Evolutionary conservation across 352 stramenopile genomes (phyloP), one percentile per base, ranked within the genome.

Genomic region (Vaucheria bursata): DNA sequence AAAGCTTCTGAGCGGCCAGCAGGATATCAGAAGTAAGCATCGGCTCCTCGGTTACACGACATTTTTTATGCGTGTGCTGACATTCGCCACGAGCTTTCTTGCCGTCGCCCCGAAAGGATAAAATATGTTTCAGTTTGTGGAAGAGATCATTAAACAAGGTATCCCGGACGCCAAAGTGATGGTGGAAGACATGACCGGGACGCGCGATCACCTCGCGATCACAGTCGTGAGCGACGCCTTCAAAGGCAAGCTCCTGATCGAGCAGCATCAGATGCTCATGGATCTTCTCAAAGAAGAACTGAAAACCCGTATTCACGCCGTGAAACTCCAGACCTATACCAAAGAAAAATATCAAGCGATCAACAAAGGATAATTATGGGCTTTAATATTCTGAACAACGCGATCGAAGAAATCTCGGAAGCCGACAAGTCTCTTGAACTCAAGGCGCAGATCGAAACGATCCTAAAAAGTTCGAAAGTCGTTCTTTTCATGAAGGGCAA

Each of bases 401-500:
- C 18, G 45, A 59, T 59, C 45, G 18, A 18, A 59, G 45, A 59
- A 59, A 59, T 59, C 25, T 18, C 45, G 25, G n/a, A n/a, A n/a
- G 45, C 45, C 18, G 45, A 59, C 25, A 59, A 59, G 25, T 18
- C 18, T 59, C 45, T 59, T 25, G 45, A 59, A 18, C 45, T 59
- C 25, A 59, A 59, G 25, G 45, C 45, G 18, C 45, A 59, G 25
- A 59, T 59, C 45, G 45, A 59, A 59, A 59, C 45, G 18, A 18
- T 59, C 25, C 45, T 59, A 18, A 59, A 59, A 18, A 59, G 45
- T 59, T 59, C 59, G 59, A 4, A 4, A 69, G 34, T 69, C 59
- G 18, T 99, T 93, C 87, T 98, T 25, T 99, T 99, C 85, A 98
- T 99, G 91, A 99, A 99, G 85, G 95, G 96, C 71, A 93, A 92